These are phyloP conservation scores for Pulveroboletus sp. DNA, from an alignment of 768 basidiomycete genomes.

Conservation along the genomic window DNA sequence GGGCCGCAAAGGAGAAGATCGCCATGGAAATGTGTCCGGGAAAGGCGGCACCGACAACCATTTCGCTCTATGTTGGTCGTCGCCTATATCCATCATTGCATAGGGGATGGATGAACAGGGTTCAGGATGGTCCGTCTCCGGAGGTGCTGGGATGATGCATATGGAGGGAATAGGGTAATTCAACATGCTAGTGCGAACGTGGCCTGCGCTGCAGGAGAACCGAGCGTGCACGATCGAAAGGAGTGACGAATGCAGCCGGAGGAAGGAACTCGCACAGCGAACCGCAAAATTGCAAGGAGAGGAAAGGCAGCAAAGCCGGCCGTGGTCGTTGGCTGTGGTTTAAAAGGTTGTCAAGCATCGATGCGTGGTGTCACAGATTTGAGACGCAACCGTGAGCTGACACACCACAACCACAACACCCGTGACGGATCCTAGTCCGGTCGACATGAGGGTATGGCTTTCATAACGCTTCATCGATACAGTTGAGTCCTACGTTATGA, in stretches of 20 bases:
- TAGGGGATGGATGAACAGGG: constrained; percentile 61
- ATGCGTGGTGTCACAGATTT: no score
- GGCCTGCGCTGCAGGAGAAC: constrained; percentile 51
- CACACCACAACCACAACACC: neutral
- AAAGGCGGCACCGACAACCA: constrained; percentile 51
- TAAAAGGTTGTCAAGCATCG: neutral
- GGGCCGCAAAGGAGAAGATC: constrained; percentile 50
- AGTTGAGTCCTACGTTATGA: constrained; percentile 1
- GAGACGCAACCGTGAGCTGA: no score
- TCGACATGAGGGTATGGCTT: neutral
- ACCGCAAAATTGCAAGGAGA: constrained; percentile 1
- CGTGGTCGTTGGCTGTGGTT: neutral
- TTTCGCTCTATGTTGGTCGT: constrained; percentile 53
- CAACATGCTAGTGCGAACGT: constrained; percentile 43
- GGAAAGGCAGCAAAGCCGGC: no score
- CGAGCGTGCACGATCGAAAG: constrained; percentile 28
- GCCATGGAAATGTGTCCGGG: constrained; percentile 25
- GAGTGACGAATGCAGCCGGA: no score
- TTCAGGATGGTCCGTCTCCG: constrained; percentile 46
- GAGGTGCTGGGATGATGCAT: constrained; percentile 63
- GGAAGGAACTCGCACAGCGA: constrained; percentile 20
- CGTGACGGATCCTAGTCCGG: neutral
- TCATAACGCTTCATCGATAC: neutral
- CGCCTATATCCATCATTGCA: constrained; percentile 32
- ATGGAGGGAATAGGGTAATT: constrained; percentile 50